Percentiles rank a stretch among this genome's conserved stretches.
Evolutionary conservation across 179 eudicot genomes (phyloP).

Genomic region (Beta corolliflora): DNA sequence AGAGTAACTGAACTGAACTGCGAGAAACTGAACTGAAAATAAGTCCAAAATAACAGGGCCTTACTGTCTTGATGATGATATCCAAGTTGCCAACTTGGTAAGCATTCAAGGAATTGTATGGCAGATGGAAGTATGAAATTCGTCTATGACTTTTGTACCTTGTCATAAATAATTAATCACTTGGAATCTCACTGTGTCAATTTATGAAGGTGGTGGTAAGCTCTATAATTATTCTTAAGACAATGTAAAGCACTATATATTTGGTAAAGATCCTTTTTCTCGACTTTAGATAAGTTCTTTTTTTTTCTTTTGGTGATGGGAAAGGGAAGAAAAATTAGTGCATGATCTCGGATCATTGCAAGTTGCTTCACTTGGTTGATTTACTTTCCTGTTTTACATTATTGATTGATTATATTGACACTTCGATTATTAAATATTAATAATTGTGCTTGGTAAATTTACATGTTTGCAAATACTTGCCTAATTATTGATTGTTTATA

Average conservation of each 20-base stretch:
- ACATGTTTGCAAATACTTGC: no score
- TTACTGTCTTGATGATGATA: no score
- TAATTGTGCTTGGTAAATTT: no score
- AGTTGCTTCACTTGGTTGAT: no score
- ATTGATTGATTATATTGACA: no score
- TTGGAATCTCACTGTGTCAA: conserved; percentile 9
- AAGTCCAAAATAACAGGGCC: no score
- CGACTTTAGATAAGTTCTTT: not conserved
- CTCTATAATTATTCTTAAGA: not conserved
- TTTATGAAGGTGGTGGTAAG: conserved; percentile 6
- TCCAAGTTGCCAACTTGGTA: conserved; percentile 33
- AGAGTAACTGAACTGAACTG: no score
- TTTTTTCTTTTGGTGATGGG: not conserved
- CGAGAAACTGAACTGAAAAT: no score
- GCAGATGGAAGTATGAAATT: not conserved
- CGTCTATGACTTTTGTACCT: not conserved
- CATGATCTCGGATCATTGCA: no score
- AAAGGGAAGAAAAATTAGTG: not conserved
- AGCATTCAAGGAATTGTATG: not conserved
- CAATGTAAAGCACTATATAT: conserved; percentile 2
- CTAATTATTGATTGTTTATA: no score
- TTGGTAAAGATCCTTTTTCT: not conserved
- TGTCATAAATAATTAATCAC: not conserved
- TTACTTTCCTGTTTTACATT: no score
- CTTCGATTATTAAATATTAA: no score